A percentile compares a stretch with the other conserved stretches of the same genome.
phyloP scores from a whole-genome alignment of 345 rosid genomes.

The Crucihimalaya himalaica region DNA sequence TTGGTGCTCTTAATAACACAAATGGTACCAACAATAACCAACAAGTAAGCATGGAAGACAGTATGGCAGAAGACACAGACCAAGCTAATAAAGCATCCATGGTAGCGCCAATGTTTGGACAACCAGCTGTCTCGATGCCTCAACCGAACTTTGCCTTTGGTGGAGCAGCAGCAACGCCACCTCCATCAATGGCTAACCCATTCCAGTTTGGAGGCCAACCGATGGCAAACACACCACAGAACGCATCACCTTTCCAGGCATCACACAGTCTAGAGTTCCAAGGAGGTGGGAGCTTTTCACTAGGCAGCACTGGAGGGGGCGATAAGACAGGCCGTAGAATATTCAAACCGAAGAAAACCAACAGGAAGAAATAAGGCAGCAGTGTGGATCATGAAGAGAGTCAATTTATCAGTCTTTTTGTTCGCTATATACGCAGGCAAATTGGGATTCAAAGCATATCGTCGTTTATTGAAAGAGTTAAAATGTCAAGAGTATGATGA shows the following conservation, averaged over 20 bases:
- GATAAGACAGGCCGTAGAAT: constrained; percentile 70
- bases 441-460: not conserved
- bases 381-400: constrained; percentile 13
- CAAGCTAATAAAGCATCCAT: constrained; percentile 52
- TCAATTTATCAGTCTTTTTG: not conserved
- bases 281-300: constrained; percentile 81
- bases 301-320: constrained; percentile 69
- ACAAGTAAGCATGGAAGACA: constrained; percentile 87
- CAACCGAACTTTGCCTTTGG: constrained; percentile 47
- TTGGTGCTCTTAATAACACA: constrained; percentile 43
- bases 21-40: constrained; percentile 56
- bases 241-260: constrained; percentile 61
- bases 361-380: constrained; percentile 53
- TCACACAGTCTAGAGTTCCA: constrained; percentile 62
- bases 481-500: not conserved
- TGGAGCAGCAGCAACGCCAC: constrained; percentile 34
- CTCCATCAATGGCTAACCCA: constrained; percentile 50
- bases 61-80: constrained; percentile 95
- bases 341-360: constrained; percentile 48
- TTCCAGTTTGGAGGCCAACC: constrained; percentile 76
- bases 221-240: constrained; percentile 45
- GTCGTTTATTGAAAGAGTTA: constrained; percentile 7
- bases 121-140: constrained; percentile 45
- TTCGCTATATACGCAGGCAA: constrained; percentile 1
- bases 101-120: constrained; percentile 51